Conservation (phyloP, 2,329 filamentous ascomycete genomes). For the Didymella pomorum region DNA sequence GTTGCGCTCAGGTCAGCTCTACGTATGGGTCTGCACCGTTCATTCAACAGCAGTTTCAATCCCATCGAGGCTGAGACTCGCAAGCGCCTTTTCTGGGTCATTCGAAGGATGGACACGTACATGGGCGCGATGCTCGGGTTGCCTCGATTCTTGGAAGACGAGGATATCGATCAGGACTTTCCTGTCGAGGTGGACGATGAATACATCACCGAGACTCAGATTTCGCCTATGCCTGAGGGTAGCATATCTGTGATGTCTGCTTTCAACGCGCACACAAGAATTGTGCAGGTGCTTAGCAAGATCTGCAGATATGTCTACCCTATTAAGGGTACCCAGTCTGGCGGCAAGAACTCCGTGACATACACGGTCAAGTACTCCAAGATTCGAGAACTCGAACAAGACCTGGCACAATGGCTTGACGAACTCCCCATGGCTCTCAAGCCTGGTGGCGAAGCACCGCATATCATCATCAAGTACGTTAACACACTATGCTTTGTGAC, state of each 20-base stretch:
- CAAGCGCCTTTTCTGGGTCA: conserved; percentile 62
- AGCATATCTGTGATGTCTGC: conserved; percentile 65
- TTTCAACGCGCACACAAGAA: conserved; percentile 66
- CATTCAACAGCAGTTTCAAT: conserved; percentile 56
- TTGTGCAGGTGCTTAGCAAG: conserved; percentile 66
- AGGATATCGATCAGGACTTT: conserved; percentile 59
- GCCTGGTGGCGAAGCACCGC: conserved; percentile 77
- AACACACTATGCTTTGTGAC: too few relatives aligned
- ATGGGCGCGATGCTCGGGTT: conserved; percentile 61
- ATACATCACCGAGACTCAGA: conserved; percentile 58
- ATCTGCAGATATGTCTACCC: conserved; percentile 71
- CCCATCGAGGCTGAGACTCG: conserved; percentile 59
- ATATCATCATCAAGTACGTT: conserved; percentile 78
- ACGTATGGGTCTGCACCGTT: conserved; percentile 61
- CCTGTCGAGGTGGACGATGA: conserved; percentile 60
- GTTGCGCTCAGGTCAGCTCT: conserved; percentile 60
- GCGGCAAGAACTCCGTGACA: conserved; percentile 54
- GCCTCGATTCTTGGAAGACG: conserved; percentile 58
- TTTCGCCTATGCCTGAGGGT: conserved; percentile 63
- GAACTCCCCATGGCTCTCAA: conserved; percentile 77
- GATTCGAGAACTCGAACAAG: conserved; percentile 70
- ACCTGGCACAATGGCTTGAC: conserved; percentile 70
- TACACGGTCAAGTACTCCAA: conserved; percentile 71
- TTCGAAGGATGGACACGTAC: conserved; percentile 62
- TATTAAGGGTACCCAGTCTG: conserved; percentile 59